Conservation (phyloP, 1,139 yeast species). For the Debaryomycetaceae sp. region DNA sequence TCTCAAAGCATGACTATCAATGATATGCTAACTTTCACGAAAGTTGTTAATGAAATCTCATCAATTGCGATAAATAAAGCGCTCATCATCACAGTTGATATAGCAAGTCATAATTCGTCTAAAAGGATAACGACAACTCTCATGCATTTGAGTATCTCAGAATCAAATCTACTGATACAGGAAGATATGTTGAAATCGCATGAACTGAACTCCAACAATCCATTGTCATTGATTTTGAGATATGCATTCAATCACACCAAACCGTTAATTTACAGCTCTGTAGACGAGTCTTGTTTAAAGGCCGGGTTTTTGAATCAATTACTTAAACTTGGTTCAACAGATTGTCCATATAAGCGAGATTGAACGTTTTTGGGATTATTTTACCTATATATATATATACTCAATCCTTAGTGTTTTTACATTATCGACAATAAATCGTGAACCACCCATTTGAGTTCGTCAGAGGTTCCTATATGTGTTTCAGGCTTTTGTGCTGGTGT, state of each 20-base stretch:
- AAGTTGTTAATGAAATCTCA: constrained; percentile 2
- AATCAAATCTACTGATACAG: neutral
- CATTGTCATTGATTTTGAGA: constrained; percentile 13
- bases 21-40: constrained; percentile 1
- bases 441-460: constrained; percentile 69
- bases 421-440: constrained; percentile 50
- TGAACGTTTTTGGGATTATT: constrained; percentile 2
- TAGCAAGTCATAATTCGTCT: constrained; percentile 1
- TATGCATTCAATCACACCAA: constrained; percentile 20
- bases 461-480: constrained; percentile 55
- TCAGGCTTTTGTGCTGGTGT: constrained; percentile 7
- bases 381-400: constrained; percentile 3
- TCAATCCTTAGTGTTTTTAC: constrained; percentile 12
- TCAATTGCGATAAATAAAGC: constrained; percentile 2
- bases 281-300: neutral
- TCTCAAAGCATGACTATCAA: constrained; percentile 21
- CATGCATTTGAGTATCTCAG: constrained; percentile 11
- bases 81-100: constrained; percentile 7
- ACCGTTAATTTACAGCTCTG: constrained; percentile 12
- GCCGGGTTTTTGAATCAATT: constrained; percentile 11
- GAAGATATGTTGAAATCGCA: neutral
- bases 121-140: constrained; percentile 11
- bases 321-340: constrained; percentile 13
- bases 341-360: constrained; percentile 17
- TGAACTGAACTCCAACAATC: neutral